Conservation (phyloP, 192 early-diverging fungal genomes). For the Coemansia sp. region DNA sequence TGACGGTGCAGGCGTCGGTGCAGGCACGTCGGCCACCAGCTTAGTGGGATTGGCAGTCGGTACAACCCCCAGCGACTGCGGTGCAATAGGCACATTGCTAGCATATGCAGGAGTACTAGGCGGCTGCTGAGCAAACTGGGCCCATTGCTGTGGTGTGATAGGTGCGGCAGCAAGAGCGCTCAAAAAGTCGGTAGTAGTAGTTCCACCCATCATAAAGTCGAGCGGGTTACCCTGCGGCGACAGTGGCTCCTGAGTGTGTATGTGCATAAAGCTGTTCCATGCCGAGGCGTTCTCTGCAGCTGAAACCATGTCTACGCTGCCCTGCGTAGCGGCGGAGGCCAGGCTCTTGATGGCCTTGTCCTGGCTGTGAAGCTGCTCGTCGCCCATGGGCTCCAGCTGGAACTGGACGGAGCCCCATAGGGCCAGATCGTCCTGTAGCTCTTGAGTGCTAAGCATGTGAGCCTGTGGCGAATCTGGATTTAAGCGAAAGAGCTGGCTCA, state of each 20-base stretch:
- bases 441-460: constrained; percentile 61
- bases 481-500: constrained; percentile 53
- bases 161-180: constrained; percentile 29
- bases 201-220: constrained; percentile 40
- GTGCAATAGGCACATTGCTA: constrained; percentile 32
- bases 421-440: constrained; percentile 67
- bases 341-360: constrained; percentile 1
- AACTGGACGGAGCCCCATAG: constrained; percentile 75
- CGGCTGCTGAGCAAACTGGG: constrained; percentile 23
- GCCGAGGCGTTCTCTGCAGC: constrained; percentile 11
- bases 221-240: constrained; percentile 29
- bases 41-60: constrained; percentile 10
- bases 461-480: constrained; percentile 62
- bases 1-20: constrained; percentile 13
- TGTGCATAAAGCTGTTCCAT: constrained; percentile 12
- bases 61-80: constrained; percentile 1
- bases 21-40: constrained; percentile 27
- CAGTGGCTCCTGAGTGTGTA: constrained; percentile 3
- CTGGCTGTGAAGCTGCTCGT: constrained; percentile 22
- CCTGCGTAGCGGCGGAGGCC: constrained; percentile 2
- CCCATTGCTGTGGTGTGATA: constrained; percentile 21
- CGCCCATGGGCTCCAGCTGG: constrained; percentile 59
- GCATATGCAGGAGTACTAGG: constrained; percentile 20
- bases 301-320: neutral
- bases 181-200: constrained; percentile 31